Base-by-base conservation (phyloP, 2,329 filamentous ascomycete genomes). In the Colletotrichum viniferum region DNA sequence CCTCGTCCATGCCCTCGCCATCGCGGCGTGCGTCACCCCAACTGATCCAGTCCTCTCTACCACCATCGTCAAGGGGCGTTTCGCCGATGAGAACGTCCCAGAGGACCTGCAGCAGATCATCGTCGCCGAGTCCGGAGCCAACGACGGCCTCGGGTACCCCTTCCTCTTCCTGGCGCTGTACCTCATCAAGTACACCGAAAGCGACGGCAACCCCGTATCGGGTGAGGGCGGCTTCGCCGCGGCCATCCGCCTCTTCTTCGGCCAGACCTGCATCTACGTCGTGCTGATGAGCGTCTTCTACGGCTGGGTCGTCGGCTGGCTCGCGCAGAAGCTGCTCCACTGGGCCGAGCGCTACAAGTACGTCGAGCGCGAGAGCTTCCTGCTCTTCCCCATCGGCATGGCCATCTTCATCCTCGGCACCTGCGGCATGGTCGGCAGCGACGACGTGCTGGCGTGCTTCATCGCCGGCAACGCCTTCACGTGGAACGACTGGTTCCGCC, bases 401-500 rank as follows among this genome's bases (percentile, higher is more conserved):
- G 94, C 95, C 81, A 89, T 98, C 9, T 98, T 98, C 81, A 94
- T 98, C 69, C 90, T 95, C 0, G 96, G 96, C 0, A 98, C 95
- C 0, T 96, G 94, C 77, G 96, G 96, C 2, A 90, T 98, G 88
- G 90, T 98, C 63, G 96, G 95, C 2, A 96, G 93, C 43, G 96
- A 98, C 81, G 96, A 98, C 81, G 94, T 98, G 1, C 88, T 98
- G 8, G 96, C 96, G 2, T 98, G 95, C 85, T 98, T 98, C 81
- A 93, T 98, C 79, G 96, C 96, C 5, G 96, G 96, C 2, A 98
- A 98, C 81, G 91, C 91, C 1, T 98, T 98, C 79, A 98, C 95
- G 0, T 96, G 95, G 92, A 95, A 98, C 82, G 95, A 98, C 84
- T 97, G 95, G 95, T 98, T 98, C 84, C 93, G 96, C 1, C 87